Percentiles rank a stretch among this genome's conserved stretches.
Evolutionary conservation across 2,329 filamentous ascomycete species (phyloP).

Genomic region (Periconia sp.): DNA sequence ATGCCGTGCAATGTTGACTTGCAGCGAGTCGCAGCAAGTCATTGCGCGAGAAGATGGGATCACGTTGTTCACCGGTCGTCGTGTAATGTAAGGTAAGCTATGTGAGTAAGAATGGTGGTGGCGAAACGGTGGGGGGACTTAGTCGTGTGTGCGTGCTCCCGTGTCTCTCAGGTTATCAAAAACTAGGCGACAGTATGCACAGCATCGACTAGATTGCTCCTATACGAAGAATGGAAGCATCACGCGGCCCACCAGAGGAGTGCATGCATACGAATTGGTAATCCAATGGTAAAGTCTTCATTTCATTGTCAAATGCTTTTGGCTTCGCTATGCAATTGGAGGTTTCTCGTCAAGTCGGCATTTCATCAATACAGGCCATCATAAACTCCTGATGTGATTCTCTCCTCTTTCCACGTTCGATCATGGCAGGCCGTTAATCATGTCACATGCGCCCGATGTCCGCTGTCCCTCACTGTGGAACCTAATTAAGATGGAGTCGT

Average conservation of each 20-base stretch:
- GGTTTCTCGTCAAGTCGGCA: too few species aligned
- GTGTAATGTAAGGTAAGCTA: conserved; percentile 2
- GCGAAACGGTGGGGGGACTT: background rate
- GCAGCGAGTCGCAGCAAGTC: background rate
- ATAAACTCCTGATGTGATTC: too few species aligned
- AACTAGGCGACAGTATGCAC: conserved; percentile 4
- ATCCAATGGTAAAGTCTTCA: background rate
- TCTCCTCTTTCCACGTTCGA: background rate
- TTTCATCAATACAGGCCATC: too few species aligned
- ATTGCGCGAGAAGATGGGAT: background rate
- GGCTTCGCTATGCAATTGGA: conserved; percentile 1
- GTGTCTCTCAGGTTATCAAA: background rate
- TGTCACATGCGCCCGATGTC: conserved; percentile 3
- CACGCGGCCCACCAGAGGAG: background rate
- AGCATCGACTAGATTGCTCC: background rate
- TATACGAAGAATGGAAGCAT: background rate
- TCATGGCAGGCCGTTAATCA: conserved; percentile 5
- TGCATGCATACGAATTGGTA: background rate
- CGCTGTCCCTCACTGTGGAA: background rate
- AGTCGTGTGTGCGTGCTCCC: background rate
- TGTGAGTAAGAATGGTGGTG: background rate
- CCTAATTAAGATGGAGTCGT: conserved; percentile 5
- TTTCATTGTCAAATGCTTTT: background rate
- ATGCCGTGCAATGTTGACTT: background rate
- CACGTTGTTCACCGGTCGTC: conserved; percentile 3